Evolutionary conservation across 768 basidiomycete genomes (phyloP).

Genomic region (Termitomyces sp.): DNA sequence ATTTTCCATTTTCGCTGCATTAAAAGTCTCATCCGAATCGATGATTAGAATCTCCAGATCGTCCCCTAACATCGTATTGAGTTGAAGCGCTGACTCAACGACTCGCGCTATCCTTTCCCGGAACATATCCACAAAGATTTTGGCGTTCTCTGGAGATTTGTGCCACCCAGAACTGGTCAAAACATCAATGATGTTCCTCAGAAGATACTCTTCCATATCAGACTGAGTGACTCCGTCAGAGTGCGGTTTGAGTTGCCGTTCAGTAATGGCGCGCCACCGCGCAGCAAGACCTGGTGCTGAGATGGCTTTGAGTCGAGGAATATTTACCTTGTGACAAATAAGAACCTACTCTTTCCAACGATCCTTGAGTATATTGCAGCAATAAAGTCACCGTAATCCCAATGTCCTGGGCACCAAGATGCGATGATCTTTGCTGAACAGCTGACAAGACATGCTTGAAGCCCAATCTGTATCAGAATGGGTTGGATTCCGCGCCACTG

Average conservation of each 20-base stretch:
- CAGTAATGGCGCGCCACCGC: conserved; percentile 23
- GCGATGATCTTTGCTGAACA: conserved; percentile 33
- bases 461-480: too few species aligned
- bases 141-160: too few species aligned
- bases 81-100: not conserved
- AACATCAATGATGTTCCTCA: too few species aligned
- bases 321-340: not conserved
- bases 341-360: conserved; percentile 27
- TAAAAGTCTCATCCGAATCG: not conserved
- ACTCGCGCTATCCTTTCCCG: too few species aligned
- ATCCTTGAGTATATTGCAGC: conserved; percentile 30
- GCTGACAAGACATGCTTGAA: too few species aligned
- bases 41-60: not conserved
- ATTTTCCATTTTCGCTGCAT: not conserved
- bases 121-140: too few species aligned
- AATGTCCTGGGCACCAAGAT: conserved; percentile 37
- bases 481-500: too few species aligned
- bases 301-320: not conserved
- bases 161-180: too few species aligned
- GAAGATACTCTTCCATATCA: conserved; percentile 10
- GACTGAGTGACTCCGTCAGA: conserved; percentile 14
- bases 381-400: conserved; percentile 35
- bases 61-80: not conserved
- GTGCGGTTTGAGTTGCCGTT: conserved; percentile 15
- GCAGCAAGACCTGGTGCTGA: conserved; percentile 12